phyloP scores from a whole-genome alignment of 2,329 filamentous ascomycete species.

The Clonostachys byssicola region DNA sequence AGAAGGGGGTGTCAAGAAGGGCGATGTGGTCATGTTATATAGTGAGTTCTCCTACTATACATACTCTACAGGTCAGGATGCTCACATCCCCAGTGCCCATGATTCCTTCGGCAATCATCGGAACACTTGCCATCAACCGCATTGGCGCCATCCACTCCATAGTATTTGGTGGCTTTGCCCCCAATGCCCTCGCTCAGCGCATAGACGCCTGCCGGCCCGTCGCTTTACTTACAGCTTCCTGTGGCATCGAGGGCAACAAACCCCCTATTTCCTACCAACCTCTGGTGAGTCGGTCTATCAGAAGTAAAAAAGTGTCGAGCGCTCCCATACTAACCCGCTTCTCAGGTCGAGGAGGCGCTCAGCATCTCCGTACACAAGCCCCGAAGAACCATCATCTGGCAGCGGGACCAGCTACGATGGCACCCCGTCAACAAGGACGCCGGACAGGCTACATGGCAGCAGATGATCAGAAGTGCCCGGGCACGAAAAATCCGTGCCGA shows the following conservation, averaged over 20 bases:
- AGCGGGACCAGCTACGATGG: slow-evolving; percentile 75
- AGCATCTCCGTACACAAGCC: slow-evolving; percentile 67
- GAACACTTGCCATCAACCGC: slow-evolving; percentile 75
- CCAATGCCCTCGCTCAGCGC: slow-evolving; percentile 76
- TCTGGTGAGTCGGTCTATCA: slow-evolving; percentile 43
- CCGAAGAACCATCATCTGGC: slow-evolving; percentile 72
- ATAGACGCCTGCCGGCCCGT: slow-evolving; percentile 79
- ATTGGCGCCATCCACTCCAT: slow-evolving; percentile 87
- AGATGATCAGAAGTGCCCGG: slow-evolving; percentile 66
- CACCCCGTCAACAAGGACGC: slow-evolving; percentile 59
- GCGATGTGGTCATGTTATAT: slow-evolving; percentile 87
- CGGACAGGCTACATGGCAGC: slow-evolving; percentile 77
- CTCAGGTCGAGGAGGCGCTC: slow-evolving; percentile 56
- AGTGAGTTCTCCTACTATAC: slow-evolving; percentile 51
- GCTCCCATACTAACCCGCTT: no score
- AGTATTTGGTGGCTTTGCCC: slow-evolving; percentile 89
- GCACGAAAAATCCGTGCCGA: slow-evolving; percentile 64
- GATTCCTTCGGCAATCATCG: slow-evolving; percentile 86
- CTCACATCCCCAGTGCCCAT: slow-evolving; percentile 69
- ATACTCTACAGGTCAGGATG: not conserved
- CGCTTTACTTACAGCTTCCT: slow-evolving; percentile 82
- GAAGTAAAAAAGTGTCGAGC: no score
- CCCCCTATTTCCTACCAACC: slow-evolving; percentile 73
- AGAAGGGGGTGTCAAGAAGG: slow-evolving; percentile 76
- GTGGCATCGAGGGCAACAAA: slow-evolving; percentile 84